These are phyloP conservation scores for Cerrena zonata DNA, from an alignment of 1,284 basidiomycete species.

Conservation along the genomic window DNA sequence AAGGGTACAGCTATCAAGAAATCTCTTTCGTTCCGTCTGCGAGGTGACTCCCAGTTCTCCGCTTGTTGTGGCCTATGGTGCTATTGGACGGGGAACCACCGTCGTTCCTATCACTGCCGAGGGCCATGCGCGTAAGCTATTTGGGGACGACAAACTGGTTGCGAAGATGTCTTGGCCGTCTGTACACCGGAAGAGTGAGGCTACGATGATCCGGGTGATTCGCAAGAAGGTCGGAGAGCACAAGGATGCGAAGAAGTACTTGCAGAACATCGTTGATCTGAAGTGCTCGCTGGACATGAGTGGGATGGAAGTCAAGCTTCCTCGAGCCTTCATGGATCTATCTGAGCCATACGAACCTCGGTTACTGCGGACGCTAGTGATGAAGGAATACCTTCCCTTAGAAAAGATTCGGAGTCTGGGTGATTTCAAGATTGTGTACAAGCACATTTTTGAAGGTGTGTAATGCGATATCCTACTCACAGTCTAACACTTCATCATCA, in stretches of 20 bases:
- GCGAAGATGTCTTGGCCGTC: slow-evolving; percentile 9
- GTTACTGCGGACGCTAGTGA: slow-evolving; percentile 12
- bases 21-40: background rate
- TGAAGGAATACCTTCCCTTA: slow-evolving; percentile 13
- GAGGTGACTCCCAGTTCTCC: background rate
- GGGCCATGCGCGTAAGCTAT: background rate
- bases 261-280: slow-evolving; percentile 11
- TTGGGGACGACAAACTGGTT: slow-evolving; percentile 3
- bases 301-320: slow-evolving; percentile 4
- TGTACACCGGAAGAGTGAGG: background rate
- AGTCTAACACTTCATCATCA: background rate
- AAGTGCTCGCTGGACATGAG: slow-evolving; percentile 8
- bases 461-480: background rate
- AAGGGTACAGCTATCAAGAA: background rate
- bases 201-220: background rate
- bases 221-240: background rate
- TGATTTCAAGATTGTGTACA: slow-evolving; percentile 11
- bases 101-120: slow-evolving; percentile 6
- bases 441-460: slow-evolving; percentile 9
- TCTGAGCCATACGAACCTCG: slow-evolving; percentile 3
- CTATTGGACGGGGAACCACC: slow-evolving; percentile 9
- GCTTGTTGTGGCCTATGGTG: background rate
- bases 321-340: slow-evolving; percentile 2
- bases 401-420: slow-evolving; percentile 1
- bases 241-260: background rate